phyloP scores from a whole-genome alignment of 2,329 filamentous ascomycete species.

The Curvularia sp. region DNA sequence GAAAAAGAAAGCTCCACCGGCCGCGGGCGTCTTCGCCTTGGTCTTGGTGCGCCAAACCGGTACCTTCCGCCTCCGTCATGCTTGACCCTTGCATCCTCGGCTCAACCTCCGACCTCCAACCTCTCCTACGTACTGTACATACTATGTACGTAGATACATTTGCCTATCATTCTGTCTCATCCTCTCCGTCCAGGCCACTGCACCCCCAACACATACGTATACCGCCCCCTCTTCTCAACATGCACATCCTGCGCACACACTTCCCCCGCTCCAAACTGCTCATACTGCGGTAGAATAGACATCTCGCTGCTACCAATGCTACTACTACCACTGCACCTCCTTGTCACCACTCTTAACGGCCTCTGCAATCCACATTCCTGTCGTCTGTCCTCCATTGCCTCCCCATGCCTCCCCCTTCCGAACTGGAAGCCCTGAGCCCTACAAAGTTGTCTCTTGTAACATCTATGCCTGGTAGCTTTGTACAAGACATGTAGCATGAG shows the following conservation, averaged over 20 bases:
- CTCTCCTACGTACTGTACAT: too few species aligned
- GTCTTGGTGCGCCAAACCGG: conserved; percentile 12
- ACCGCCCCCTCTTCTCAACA: conserved; percentile 9
- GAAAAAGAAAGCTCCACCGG: conserved; percentile 44
- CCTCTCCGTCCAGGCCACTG: neutral
- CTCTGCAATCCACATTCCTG: neutral
- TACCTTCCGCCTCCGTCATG: conserved; percentile 10
- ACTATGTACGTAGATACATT: too few species aligned
- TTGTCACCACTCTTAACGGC: neutral
- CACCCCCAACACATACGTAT: conserved; percentile 10
- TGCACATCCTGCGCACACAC: conserved; percentile 1
- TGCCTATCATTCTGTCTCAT: neutral
- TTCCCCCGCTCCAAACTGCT: neutral
- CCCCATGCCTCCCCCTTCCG: neutral
- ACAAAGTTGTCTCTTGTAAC: neutral
- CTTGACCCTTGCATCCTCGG: neutral
- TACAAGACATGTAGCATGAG: neutral
- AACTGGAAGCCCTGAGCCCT: neutral
- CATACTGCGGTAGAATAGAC: conserved; percentile 10
- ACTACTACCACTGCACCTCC: neutral
- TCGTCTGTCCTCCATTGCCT: neutral
- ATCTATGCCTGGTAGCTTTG: neutral
- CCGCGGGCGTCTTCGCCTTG: conserved; percentile 16
- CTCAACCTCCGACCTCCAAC: too few species aligned
- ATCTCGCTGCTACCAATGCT: conserved; percentile 1